Evolutionary conservation across 371 early-diverging fungal species (phyloP).

Genomic region (Circinella umbellata): DNA sequence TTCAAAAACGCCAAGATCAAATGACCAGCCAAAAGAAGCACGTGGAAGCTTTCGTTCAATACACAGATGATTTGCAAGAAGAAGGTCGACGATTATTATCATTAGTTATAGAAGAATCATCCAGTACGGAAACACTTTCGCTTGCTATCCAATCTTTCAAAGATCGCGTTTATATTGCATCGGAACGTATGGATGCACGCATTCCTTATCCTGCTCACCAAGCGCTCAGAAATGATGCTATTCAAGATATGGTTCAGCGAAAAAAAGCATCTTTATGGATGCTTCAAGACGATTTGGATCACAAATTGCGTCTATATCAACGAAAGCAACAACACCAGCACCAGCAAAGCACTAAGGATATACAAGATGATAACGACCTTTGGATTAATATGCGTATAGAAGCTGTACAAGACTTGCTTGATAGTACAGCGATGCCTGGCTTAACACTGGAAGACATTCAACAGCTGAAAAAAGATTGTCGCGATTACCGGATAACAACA

Average conservation of each 20-base stretch:
- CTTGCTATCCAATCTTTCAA: background rate
- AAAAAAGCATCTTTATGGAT: background rate
- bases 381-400: conserved; percentile 1
- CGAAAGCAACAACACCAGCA: background rate
- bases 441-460: background rate
- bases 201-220: conserved; percentile 11
- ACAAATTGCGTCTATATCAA: background rate
- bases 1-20: background rate
- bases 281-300: background rate
- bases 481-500: background rate
- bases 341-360: background rate
- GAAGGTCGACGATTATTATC: background rate
- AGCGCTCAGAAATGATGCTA: background rate
- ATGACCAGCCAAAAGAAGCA: background rate
- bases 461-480: conserved; percentile 7
- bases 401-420: background rate
- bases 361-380: background rate
- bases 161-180: background rate
- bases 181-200: conserved; percentile 8
- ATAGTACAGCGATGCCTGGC: background rate
- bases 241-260: background rate
- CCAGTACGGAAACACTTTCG: background rate
- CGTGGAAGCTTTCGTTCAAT: conserved; percentile 4
- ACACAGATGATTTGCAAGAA: background rate
- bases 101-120: no score